A percentile compares a stretch with the other conserved stretches of the same genome.
Conservation (phyloP, 192 early-diverging fungal species). For the Oehlia diaphana region DNA sequence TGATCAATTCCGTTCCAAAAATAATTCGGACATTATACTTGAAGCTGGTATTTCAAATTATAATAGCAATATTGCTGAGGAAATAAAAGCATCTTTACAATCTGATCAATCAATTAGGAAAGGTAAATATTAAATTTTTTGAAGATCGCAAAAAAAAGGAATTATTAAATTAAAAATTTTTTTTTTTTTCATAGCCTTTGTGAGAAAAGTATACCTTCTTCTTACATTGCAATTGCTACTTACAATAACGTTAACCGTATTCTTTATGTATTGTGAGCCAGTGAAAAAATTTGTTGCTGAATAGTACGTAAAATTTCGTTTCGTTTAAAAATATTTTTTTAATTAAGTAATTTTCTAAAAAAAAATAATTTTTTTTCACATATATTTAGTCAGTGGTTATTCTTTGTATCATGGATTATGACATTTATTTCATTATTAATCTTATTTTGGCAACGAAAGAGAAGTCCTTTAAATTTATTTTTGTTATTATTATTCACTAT, state of each 20-base stretch:
- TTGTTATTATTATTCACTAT: conserved; percentile 17
- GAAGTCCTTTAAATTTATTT: conserved; percentile 18
- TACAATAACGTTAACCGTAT: conserved; percentile 1
- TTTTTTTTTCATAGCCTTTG: conserved; percentile 6
- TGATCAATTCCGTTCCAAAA: background rate
- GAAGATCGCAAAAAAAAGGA: background rate
- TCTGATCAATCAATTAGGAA: conserved; percentile 18
- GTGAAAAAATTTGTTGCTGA: background rate
- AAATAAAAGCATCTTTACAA: conserved; percentile 15
- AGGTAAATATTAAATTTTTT: conserved; percentile 1
- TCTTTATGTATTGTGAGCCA: background rate
- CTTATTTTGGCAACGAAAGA: conserved; percentile 25
- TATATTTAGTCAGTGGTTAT: conserved; percentile 10
- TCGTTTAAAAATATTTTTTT: background rate
- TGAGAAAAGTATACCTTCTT: conserved; percentile 28
- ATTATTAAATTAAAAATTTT: background rate
- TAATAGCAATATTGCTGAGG: background rate
- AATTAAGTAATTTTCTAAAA: background rate
- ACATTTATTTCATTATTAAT: background rate
- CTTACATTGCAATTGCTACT: background rate
- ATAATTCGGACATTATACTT: background rate
- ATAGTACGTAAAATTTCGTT: background rate
- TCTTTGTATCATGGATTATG: conserved; percentile 21
- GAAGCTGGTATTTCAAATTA: background rate
- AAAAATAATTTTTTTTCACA: background rate